Evolutionary conservation across 2,329 filamentous ascomycete species (phyloP), one percentile per base, ranked within the genome.

Genomic region (Colletotrichum paranaense): DNA sequence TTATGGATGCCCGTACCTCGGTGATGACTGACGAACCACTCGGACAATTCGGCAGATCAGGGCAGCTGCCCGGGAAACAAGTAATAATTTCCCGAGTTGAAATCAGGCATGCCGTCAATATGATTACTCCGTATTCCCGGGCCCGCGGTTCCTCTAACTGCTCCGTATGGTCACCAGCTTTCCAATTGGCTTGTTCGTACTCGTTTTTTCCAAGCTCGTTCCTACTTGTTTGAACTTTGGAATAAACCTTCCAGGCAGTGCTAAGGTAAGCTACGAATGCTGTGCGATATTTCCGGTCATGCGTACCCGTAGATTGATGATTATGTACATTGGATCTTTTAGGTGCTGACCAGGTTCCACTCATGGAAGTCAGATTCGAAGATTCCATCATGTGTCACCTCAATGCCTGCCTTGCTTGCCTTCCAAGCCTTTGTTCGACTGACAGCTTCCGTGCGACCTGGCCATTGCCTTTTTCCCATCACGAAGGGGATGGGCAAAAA

Each of bases 271-370:
- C 66, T 56, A 46, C 6, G 8, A 46, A 56, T 67, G 63, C 63
- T 55, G 63, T 57, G 63, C 57, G 65, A 32, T 32, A 26, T 32
- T 38, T 49, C 19, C 42, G 42, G 55, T 42, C 38, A 42, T 19
- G 14, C 14, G 38, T 42, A 16, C 6, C 38, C 5, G 38, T 42
- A 42, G 14, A 3, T 32, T 19, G 30, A 53, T 22, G 52, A 38
- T 57, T 62, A 35, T 12, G 32, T 35, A 49, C 6, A 5, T 11
- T n/a, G 46, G 55, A 56, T 60, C 30, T 32, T 69, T 69, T 58
- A 35, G 66, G 70, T 73, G 70, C 70, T 69, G 66, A 69, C 70
- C 22, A 42, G 53, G 8, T 9, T 26, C 70, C 66, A 69, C 58
- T n/a, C 66, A 16, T 60, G 59, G 70, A 73, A 73, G 70, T 35